phyloP scores from a whole-genome alignment of 805 yeast species.

The Ogataea trehaloabstinens region DNA sequence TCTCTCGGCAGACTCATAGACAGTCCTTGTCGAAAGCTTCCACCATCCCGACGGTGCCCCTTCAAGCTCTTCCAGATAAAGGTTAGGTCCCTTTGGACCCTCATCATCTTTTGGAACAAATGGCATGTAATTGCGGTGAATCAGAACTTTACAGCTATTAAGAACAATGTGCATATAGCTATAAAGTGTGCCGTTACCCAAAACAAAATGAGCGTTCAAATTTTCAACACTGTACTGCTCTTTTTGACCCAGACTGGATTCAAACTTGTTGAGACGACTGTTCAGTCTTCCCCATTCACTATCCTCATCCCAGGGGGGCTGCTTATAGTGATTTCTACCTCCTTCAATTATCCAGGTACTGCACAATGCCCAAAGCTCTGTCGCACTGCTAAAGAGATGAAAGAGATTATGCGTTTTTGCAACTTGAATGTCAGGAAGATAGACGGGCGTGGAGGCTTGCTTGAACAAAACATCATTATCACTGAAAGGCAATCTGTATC shows the following conservation, averaged over 20 bases:
- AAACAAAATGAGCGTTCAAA: constrained; percentile 10
- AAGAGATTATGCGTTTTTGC: constrained; percentile 10
- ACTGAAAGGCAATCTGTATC: constrained; percentile 11
- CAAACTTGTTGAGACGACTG: constrained; percentile 7
- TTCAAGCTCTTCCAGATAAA: constrained; percentile 6
- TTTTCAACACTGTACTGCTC: constrained; percentile 8
- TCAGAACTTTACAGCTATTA: constrained; percentile 7
- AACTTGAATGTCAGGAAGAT: constrained; percentile 6
- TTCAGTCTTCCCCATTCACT: constrained; percentile 13
- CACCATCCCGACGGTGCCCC: constrained; percentile 16
- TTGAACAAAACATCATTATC: constrained; percentile 15
- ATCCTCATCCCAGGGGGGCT: constrained; percentile 14
- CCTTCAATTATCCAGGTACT: constrained; percentile 14
- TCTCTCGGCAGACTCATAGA: constrained; percentile 9
- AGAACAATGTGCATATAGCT: constrained; percentile 14
- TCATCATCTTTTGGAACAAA: constrained; percentile 14
- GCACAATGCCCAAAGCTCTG: constrained; percentile 18
- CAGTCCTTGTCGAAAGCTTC: constrained; percentile 10
- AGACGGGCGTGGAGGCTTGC: constrained; percentile 2
- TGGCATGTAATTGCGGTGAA: constrained; percentile 15
- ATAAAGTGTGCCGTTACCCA: constrained; percentile 13
- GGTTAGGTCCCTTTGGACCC: constrained; percentile 17
- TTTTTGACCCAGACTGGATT: constrained; percentile 14
- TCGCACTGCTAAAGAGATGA: constrained; percentile 11
- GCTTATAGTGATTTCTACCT: constrained; percentile 5